Evolutionary conservation across 2,329 filamentous ascomycete genomes (phyloP).

Genomic region (Verticillium nubilum): DNA sequence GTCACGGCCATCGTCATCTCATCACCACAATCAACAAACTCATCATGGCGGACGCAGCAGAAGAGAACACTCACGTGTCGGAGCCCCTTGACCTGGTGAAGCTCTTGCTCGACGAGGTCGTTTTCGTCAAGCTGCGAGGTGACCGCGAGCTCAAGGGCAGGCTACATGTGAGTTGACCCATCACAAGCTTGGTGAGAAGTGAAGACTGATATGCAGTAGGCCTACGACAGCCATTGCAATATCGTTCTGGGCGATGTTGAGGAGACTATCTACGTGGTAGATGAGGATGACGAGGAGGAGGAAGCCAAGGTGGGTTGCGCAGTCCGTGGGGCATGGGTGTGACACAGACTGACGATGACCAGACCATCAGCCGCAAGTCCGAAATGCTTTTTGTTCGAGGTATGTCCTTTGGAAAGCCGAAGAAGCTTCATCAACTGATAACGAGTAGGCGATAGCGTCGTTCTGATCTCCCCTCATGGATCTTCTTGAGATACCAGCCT

Average conservation of each 20-base stretch:
- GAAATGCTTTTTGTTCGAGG: conserved; percentile 99
- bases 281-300: conserved; percentile 78
- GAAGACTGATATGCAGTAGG: conserved; percentile 44
- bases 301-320: conserved; percentile 58
- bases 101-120: conserved; percentile 88
- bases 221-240: conserved; percentile 98
- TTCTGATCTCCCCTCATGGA: conserved; percentile 62
- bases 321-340: not conserved
- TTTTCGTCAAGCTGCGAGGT: conserved; percentile 94
- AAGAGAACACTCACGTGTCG: conserved; percentile 66
- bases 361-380: conserved; percentile 94
- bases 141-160: conserved; percentile 94
- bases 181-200: conserved; percentile 2
- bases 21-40: conserved; percentile 2
- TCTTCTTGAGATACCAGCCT: conserved; percentile 25
- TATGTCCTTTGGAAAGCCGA: conserved; percentile 27
- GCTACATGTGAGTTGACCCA: conserved; percentile 66
- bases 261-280: conserved; percentile 91
- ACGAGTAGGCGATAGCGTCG: conserved; percentile 61
- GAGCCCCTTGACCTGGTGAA: conserved; percentile 96
- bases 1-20: not conserved
- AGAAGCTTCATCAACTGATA: conserved; percentile 14
- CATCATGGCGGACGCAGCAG: conserved; percentile 78
- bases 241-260: conserved; percentile 93
- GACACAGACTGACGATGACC: not conserved